Conservation (phyloP, 495 filamentous ascomycete genomes). For the Penicillium cinerascens region DNA sequence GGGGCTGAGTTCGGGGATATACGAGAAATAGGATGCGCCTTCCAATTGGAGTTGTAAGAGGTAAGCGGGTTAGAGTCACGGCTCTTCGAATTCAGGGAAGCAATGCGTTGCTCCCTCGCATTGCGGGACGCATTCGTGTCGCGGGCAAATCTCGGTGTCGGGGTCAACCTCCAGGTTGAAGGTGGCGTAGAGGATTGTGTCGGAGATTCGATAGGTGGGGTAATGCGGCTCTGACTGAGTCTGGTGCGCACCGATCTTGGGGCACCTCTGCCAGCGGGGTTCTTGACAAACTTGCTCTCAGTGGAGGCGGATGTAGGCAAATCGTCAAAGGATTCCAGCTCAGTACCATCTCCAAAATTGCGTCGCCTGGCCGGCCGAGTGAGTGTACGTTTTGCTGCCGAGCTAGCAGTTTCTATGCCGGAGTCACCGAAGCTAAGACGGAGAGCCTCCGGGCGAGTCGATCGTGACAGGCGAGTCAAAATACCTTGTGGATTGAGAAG, state of each 20-base stretch:
- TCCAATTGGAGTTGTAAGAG: constrained; percentile 72
- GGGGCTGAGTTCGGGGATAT: constrained; percentile 36
- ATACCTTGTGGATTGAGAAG: constrained; percentile 42
- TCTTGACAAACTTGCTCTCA: constrained; percentile 78
- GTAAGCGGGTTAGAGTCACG: constrained; percentile 55
- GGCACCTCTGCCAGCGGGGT: constrained; percentile 67
- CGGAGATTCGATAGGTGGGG: constrained; percentile 44
- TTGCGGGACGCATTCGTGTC: constrained; percentile 89
- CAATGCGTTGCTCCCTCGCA: constrained; percentile 80
- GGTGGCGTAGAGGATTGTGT: constrained; percentile 55
- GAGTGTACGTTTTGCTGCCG: constrained; percentile 60
- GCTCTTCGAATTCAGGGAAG: constrained; percentile 41
- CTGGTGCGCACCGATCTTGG: constrained; percentile 61
- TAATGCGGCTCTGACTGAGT: constrained; percentile 53
- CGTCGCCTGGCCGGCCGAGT: constrained; percentile 69
- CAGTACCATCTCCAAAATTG: constrained; percentile 87
- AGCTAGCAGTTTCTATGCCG: constrained; percentile 43
- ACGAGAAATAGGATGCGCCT: constrained; percentile 64
- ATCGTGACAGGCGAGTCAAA: constrained; percentile 48
- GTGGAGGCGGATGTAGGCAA: constrained; percentile 80
- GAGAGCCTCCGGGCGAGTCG: constrained; percentile 43
- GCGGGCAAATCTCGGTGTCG: constrained; percentile 80
- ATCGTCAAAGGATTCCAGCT: constrained; percentile 92
- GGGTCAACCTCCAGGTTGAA: constrained; percentile 44
- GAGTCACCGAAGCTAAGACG: constrained; percentile 36